Evolutionary conservation across 352 stramenopile species (phyloP).

Genomic region (Halophytophthora batemanensis): DNA sequence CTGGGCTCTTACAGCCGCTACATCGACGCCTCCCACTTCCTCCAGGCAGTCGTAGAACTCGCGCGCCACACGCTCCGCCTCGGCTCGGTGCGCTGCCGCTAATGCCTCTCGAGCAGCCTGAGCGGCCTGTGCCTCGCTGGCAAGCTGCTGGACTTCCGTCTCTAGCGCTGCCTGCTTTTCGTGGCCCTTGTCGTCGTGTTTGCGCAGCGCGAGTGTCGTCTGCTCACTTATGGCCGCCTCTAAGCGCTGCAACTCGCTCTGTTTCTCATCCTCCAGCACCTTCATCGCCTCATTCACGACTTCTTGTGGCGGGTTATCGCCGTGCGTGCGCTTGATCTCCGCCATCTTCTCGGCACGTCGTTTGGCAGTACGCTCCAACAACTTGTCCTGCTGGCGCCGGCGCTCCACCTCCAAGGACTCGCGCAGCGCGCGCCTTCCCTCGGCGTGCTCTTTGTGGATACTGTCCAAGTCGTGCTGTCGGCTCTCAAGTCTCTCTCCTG

Average conservation of each 20-base stretch:
- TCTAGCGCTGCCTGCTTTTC: conserved; percentile 11
- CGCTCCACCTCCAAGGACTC: conserved; percentile 25
- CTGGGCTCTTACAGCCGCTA: conserved; percentile 9
- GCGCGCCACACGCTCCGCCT: conserved; percentile 21
- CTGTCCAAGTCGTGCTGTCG: conserved; percentile 14
- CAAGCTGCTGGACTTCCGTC: conserved; percentile 11
- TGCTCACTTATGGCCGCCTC: conserved; percentile 21
- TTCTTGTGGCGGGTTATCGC: conserved; percentile 6
- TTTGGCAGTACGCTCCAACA: conserved; percentile 25
- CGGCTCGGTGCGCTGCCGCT: conserved; percentile 20
- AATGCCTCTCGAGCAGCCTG: conserved; percentile 25
- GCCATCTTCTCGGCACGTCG: conserved; percentile 11
- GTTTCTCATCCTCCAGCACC: conserved; percentile 19
- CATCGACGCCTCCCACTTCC: conserved; percentile 10
- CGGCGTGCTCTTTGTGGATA: conserved; percentile 23
- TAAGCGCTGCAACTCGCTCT: conserved; percentile 16
- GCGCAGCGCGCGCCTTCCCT: conserved; percentile 15
- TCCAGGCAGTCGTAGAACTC: conserved; percentile 23
- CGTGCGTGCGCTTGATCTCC: conserved; percentile 13
- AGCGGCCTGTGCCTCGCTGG: conserved; percentile 18
- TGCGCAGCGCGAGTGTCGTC: conserved; percentile 13
- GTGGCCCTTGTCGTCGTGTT: conserved; percentile 19
- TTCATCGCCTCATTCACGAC: conserved; percentile 4
- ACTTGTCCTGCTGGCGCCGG: conserved; percentile 32
- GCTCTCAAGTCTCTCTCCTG: conserved; percentile 5